phyloP scores from a whole-genome alignment of 139 green algal genomes.

The Micromonas commoda region DNA sequence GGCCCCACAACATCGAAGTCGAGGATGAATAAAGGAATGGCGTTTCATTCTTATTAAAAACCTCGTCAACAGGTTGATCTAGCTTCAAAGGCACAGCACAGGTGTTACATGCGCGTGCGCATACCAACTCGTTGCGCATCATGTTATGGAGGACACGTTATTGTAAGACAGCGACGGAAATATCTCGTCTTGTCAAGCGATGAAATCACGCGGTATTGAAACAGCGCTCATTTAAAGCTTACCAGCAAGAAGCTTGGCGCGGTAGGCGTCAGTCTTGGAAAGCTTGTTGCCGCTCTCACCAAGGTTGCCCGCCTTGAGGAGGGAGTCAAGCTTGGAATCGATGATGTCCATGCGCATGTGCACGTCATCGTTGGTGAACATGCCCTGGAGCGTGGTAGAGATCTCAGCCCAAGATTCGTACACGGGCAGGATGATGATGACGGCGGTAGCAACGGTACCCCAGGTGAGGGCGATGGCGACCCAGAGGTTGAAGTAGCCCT shows the following conservation, averaged over 20 bases:
- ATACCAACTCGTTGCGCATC: too few species aligned
- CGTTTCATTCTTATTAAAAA: too few species aligned
- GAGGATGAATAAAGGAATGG: too few species aligned
- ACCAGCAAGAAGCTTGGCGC: constrained; percentile 10
- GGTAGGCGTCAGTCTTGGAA: constrained; percentile 1
- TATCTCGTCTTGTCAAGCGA: too few species aligned
- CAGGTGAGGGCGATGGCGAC: constrained; percentile 61
- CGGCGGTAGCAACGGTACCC: constrained; percentile 50
- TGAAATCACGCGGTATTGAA: too few species aligned
- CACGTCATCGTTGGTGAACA: constrained; percentile 35
- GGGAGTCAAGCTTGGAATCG: constrained; percentile 13
- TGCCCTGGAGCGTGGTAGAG: constrained; percentile 29
- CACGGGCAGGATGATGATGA: constrained; percentile 59
- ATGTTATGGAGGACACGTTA: too few species aligned
- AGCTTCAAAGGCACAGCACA: too few species aligned
- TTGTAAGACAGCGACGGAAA: too few species aligned
- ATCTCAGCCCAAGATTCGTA: constrained; percentile 49
- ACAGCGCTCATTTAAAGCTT: constrained; percentile 13
- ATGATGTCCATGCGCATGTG: constrained; percentile 25
- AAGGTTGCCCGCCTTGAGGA: constrained; percentile 3
- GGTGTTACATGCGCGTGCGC: too few species aligned
- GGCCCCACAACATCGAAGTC: too few species aligned
- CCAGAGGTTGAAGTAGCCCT: constrained; percentile 70
- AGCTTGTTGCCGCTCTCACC: background rate
- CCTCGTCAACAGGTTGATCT: too few species aligned